These are phyloP conservation scores for Grosmannia penicillata DNA, from an alignment of 2,329 filamentous ascomycete species.

Conservation along the genomic window DNA sequence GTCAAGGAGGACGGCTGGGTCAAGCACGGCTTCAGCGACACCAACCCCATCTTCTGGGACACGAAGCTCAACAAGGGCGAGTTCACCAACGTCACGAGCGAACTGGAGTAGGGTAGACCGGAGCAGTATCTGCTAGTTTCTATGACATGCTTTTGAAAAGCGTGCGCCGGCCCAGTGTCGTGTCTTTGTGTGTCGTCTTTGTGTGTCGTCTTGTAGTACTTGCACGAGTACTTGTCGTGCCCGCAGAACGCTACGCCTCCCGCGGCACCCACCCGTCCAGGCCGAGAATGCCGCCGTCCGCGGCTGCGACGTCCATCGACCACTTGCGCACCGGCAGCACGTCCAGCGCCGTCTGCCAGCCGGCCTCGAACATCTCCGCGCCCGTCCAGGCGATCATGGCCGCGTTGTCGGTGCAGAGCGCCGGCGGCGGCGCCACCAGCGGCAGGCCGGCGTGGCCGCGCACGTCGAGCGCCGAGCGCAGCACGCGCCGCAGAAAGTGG, in stretches of 20 bases:
- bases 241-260: neutral
- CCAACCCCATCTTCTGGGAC: slow-evolving; percentile 99
- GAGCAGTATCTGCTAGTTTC: too few relatives aligned
- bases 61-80: slow-evolving; percentile 97
- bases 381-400: slow-evolving; percentile 96
- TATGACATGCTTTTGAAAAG: too few relatives aligned
- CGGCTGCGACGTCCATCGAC: slow-evolving; percentile 49
- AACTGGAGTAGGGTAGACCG: slow-evolving; percentile 36
- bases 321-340: slow-evolving; percentile 52
- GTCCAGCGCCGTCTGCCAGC: slow-evolving; percentile 49
- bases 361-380: slow-evolving; percentile 77
- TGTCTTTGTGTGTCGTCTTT: neutral
- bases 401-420: slow-evolving; percentile 85
- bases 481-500: slow-evolving; percentile 56
- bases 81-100: slow-evolving; percentile 86
- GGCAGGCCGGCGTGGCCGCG: slow-evolving; percentile 47
- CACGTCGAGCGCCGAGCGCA: slow-evolving; percentile 41
- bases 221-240: neutral
- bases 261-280: slow-evolving; percentile 28
- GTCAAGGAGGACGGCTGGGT: slow-evolving; percentile 99
- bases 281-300: slow-evolving; percentile 54
- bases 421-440: slow-evolving; percentile 59
- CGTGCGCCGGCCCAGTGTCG: too few relatives aligned
- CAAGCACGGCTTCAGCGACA: slow-evolving; percentile 96
- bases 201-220: neutral